Evolutionary conservation across 2,329 filamentous ascomycete species (phyloP), one percentile per base, ranked within the genome.

Genomic region (Fonsecaea pugnacius): DNA sequence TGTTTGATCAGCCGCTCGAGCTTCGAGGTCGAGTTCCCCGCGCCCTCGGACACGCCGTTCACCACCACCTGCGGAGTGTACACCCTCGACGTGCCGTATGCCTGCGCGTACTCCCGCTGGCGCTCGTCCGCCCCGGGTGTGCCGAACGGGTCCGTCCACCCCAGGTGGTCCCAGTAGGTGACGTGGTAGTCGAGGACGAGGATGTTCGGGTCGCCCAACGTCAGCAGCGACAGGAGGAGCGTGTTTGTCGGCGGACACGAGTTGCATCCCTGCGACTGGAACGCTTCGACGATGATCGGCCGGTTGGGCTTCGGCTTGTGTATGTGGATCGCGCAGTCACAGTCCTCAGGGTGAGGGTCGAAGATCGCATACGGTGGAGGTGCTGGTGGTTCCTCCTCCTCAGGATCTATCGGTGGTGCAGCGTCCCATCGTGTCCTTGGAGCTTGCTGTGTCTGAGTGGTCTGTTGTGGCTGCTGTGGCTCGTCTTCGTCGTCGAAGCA

Each of bases 41-140:
- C 48, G 7, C 65, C 58, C 46, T 67, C 58, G 27, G 62, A 38
- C n/a, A 56, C 14, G 48, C 65, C 62, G 12, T 65, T 67, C 12
- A 65, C 54, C 21, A 65, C 50, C 16, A 67, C 65, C 58, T 65
- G 65, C 32, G 65, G 62, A 12, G 62, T 67, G 36, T 60, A 65
- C 5, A 65, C 50, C 14, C 38, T 43, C 14, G 54, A 40, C 1
- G 58, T 55, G 36, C 48, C 52, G 21, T 40, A 14, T n/a, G 58
- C 62, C 40, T 43, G 43, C 30, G 58, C 65, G 38, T 63, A 62
- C 14, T 65, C 58, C 27, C 58, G 50, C 38, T 63, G 58, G 32
- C 50, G 50, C 38, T 51, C 54, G 35, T 67, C 65, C 24, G 60
- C 57, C 5, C 24, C 55, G 7, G 38, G 40, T 16, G 48, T 35